These are phyloP conservation scores for Begonia masoniana DNA, from an alignment of 306 rosid species.

Conservation along the genomic window DNA sequence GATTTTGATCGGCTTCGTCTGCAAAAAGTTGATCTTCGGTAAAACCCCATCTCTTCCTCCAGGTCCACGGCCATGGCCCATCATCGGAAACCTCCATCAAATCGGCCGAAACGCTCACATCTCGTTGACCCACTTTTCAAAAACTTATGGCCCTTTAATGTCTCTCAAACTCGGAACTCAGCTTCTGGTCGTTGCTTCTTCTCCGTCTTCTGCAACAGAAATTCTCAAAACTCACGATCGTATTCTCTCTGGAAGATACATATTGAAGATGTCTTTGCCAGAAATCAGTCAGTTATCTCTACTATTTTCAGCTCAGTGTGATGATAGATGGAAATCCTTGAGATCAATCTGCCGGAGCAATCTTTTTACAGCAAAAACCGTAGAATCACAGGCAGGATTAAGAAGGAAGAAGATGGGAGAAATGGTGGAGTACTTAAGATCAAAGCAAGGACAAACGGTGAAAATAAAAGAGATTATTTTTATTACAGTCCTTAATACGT, in stretches of 20 bases:
- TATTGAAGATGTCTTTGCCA: neutral
- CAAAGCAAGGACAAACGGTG: slow-evolving; percentile 5
- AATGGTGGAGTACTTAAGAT: slow-evolving; percentile 2
- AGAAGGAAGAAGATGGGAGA: slow-evolving; percentile 8
- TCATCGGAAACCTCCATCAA: slow-evolving; percentile 6
- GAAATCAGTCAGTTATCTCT: neutral
- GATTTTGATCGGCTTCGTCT: no score
- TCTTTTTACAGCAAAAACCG: slow-evolving; percentile 1
- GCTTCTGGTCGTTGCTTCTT: slow-evolving; percentile 7
- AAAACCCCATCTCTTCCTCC: slow-evolving; percentile 8
- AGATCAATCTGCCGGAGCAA: slow-evolving; percentile 2
- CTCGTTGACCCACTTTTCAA: slow-evolving; percentile 3
- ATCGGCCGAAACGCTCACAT: neutral
- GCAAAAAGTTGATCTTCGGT: no score
- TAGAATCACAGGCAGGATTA: slow-evolving; percentile 1
- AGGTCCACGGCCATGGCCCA: slow-evolving; percentile 4
- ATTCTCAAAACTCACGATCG: slow-evolving; percentile 12
- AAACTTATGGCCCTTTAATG: slow-evolving; percentile 8
- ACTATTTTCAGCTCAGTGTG: neutral
- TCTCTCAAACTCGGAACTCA: slow-evolving; percentile 10
- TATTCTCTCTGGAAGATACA: slow-evolving; percentile 3
- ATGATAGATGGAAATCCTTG: slow-evolving; percentile 7
- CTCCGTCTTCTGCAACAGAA: slow-evolving; percentile 7
- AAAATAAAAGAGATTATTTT: neutral
- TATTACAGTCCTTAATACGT: slow-evolving; percentile 1